These are phyloP conservation scores for Mortierella antarctica DNA, from an alignment of 192 early-diverging fungal species.

Conservation along the genomic window DNA sequence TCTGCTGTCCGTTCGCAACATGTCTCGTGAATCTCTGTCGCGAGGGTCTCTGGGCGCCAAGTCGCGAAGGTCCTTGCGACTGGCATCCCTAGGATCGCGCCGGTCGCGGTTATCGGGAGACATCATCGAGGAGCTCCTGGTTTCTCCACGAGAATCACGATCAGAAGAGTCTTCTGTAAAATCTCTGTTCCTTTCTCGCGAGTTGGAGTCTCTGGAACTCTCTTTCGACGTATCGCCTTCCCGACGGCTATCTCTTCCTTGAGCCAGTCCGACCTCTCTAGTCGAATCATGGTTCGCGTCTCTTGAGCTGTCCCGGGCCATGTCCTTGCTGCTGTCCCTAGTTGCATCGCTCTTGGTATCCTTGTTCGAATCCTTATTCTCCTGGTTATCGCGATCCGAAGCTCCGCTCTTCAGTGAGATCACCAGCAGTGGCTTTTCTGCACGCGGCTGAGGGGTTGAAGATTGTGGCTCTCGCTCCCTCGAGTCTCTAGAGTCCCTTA, in stretches of 20 bases:
- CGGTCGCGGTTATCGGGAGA: conserved; percentile 10
- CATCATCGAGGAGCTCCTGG: neutral
- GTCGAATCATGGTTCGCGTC: neutral
- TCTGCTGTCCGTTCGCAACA: conserved; percentile 8
- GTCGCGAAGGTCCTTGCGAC: conserved; percentile 39
- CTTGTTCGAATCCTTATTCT: conserved; percentile 8
- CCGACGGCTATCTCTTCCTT: no score
- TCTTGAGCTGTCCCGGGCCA: neutral
- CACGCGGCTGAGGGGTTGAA: neutral
- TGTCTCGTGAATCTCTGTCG: conserved; percentile 16
- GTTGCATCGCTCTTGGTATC: conserved; percentile 5
- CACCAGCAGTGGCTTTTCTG: conserved; percentile 19
- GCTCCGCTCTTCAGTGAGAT: conserved; percentile 26
- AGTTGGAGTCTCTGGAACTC: no score
- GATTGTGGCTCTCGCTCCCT: conserved; percentile 5
- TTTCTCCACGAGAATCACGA: conserved; percentile 11
- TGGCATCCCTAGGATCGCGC: conserved; percentile 31
- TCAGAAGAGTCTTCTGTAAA: neutral
- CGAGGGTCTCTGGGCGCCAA: conserved; percentile 42
- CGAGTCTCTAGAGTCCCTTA: conserved; percentile 4
- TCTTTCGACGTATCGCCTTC: no score
- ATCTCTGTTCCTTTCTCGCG: neutral
- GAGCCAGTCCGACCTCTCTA: neutral
- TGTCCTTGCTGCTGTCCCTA: neutral
- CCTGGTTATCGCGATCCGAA: conserved; percentile 8